Base-by-base conservation (phyloP, 352 stramenopile genomes). In the Pythium graminicola region DNA sequence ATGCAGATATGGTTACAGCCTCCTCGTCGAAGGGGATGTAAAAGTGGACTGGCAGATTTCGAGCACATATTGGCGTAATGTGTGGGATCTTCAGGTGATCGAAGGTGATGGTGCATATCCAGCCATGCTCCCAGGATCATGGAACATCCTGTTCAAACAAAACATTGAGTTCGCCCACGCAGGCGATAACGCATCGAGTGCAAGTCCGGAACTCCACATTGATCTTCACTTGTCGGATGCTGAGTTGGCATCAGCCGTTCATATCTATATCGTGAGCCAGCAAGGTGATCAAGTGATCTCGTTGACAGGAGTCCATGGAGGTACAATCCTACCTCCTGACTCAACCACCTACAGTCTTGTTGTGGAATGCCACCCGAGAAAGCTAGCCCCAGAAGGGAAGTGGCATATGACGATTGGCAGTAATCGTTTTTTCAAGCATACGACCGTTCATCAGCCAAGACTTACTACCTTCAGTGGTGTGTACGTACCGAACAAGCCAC, bases 131-230 rank as follows among this genome's bases (percentile, higher is more conserved):
- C 53, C 72, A 0, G 35, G 52, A 1, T 70, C 69, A 11, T 89
- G 76, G 76, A 81, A 81, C 29, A 57, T 85, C 26, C 26, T 89
- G 17, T 76, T 85, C 58, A 86, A 86, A 39, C 65, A 85, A 28
- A 71, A 27, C 2, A 69, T 87, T 43, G 67, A 81, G 41, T 57
- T 85, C 10, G 24, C 51, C 4, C 22, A 26, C n/a, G 39, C 36
- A 29, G 10, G 29, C 6, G n/a, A 44, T 16, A 16, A 54, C 4
- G 17, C 23, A 28, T 29, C 43, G 4, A 55, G 28, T 20, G 24
- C 33, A 38, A 24, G 3, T 29, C 50, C 52, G 2, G 65, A 83
- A 19, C 41, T 89, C 8, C 64, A 67, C 27, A 24, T 87, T 13
- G 73, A 86, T 56, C 47, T 89, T 20, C 60, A 88, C 41, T n/a